Base-by-base conservation (phyloP, 2,329 filamentous ascomycete genomes). In the Eutypella sp. region DNA sequence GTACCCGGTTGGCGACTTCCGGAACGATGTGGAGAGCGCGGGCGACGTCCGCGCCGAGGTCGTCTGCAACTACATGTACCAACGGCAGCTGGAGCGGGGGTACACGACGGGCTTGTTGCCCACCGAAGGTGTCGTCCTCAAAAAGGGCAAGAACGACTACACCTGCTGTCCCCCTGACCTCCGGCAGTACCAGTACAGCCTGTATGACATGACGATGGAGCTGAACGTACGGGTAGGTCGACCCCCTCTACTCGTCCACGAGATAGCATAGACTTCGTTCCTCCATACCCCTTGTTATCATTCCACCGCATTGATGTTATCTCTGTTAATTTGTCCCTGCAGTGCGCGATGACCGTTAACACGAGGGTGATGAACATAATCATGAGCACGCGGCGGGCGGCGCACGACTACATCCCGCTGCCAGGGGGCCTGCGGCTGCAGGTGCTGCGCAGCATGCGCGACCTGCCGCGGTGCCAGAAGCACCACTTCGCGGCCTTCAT, bases 271-370 rank as follows among this genome's bases (percentile, higher is more conserved):
- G n/a, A 13, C 25, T 29, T n/a, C 29, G 4, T 33, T 4, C 5
- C 29, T n/a, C 13, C 11, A 5, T 33, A 7, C 29, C 16, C 5
- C 29, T 15, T 33, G 13, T 7, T 33, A n/a, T 33, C 13, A n/a
- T 33, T 5, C 11, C 29, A 33, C 29, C 16, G 29, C 13, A 6
- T 15, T 15, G 13, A n/a, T 15, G 11, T 33, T 33, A 8, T 9
- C 10, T 40, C n/a, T 22, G 51, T 58, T 40, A 60, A 25, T n/a
- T 13, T 24, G 22, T 22, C n/a, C 29, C 13, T 41, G 20, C 40
- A 84, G 78, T 80, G 75, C 55, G 82, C 82, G 42, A 83, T 86
- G 75, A 87, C 83, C 3, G 72, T 85, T 51, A 83, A 79, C 58
- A 85, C 82, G 3, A 71, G 75, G 47, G 75, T 85, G 34, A 81